Conservation (phyloP, 352 stramenopile species). For the Phytophthora boehmeriae region DNA sequence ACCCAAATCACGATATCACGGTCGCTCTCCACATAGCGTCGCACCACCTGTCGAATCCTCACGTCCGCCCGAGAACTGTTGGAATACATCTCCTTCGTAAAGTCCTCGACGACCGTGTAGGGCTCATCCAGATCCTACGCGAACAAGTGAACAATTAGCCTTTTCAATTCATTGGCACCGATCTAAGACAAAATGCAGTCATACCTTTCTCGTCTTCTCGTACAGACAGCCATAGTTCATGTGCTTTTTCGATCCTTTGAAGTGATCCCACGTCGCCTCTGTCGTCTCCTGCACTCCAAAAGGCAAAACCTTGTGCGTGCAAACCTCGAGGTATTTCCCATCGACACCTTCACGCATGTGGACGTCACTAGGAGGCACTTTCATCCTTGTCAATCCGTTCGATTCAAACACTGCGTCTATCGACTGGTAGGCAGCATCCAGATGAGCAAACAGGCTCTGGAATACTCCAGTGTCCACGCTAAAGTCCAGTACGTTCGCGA, state of each 20-base stretch:
- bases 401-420: slow-evolving; percentile 38
- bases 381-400: slow-evolving; percentile 40
- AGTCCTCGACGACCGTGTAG: slow-evolving; percentile 37
- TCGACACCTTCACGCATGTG: slow-evolving; percentile 42
- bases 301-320: slow-evolving; percentile 48
- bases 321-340: slow-evolving; percentile 46
- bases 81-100: slow-evolving; percentile 26
- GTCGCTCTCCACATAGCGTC: slow-evolving; percentile 30
- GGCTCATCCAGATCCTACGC: slow-evolving; percentile 31
- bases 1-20: slow-evolving; percentile 38
- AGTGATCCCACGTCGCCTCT: slow-evolving; percentile 47
- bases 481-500: slow-evolving; percentile 23
- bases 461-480: slow-evolving; percentile 28
- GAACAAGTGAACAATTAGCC: slow-evolving; percentile 6
- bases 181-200: neutral
- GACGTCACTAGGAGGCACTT: slow-evolving; percentile 34
- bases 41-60: slow-evolving; percentile 30
- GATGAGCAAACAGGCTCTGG: slow-evolving; percentile 31
- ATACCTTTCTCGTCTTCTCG: slow-evolving; percentile 39
- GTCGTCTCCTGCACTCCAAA: slow-evolving; percentile 42
- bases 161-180: too few relatives aligned
- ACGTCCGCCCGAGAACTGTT: slow-evolving; percentile 23
- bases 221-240: slow-evolving; percentile 39
- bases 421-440: slow-evolving; percentile 34
- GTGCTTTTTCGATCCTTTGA: slow-evolving; percentile 45